These are phyloP conservation scores for Sphaerulina vaccinii DNA, from an alignment of 2,329 filamentous ascomycete genomes.

Conservation along the genomic window DNA sequence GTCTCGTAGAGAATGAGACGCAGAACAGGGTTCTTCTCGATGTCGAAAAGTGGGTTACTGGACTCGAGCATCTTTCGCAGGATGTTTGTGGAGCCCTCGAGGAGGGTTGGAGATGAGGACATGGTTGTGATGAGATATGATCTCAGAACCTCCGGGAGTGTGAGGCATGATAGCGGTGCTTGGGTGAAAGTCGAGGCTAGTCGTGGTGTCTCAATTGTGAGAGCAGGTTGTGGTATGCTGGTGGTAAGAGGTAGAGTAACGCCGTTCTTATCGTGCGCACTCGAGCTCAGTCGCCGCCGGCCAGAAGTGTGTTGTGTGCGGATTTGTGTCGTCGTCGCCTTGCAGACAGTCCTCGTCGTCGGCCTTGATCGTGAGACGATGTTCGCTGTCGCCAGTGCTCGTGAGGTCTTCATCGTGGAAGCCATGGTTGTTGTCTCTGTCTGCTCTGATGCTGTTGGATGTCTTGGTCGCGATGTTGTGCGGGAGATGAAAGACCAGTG, in stretches of 20 bases:
- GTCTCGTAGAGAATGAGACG: constrained; percentile 72
- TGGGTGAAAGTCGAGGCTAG: background rate
- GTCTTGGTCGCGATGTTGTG: background rate
- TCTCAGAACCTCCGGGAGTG: constrained; percentile 64
- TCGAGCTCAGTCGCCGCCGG: constrained; percentile 18
- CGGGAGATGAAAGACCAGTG: background rate
- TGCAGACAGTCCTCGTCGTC: background rate
- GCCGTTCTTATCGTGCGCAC: constrained; percentile 14
- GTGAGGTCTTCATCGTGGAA: constrained; percentile 6
- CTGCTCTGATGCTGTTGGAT: background rate
- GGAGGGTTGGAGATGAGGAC: constrained; percentile 67
- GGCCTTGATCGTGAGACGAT: background rate
- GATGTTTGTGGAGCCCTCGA: constrained; percentile 66
- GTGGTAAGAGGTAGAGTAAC: constrained; percentile 8
- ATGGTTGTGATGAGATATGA: constrained; percentile 68
- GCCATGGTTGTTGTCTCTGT: background rate
- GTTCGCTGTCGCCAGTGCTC: constrained; percentile 4
- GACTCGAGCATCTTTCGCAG: constrained; percentile 71
- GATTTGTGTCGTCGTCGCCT: constrained; percentile 12
- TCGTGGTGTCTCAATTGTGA: background rate
- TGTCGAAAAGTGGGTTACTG: constrained; percentile 63
- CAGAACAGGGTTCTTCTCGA: constrained; percentile 72
- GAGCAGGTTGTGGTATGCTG: background rate
- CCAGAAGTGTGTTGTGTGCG: constrained; percentile 6
- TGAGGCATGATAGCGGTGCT: constrained; percentile 62